Base-by-base conservation (phyloP, 495 filamentous ascomycete genomes). In the Annulohypoxylon bovei region DNA sequence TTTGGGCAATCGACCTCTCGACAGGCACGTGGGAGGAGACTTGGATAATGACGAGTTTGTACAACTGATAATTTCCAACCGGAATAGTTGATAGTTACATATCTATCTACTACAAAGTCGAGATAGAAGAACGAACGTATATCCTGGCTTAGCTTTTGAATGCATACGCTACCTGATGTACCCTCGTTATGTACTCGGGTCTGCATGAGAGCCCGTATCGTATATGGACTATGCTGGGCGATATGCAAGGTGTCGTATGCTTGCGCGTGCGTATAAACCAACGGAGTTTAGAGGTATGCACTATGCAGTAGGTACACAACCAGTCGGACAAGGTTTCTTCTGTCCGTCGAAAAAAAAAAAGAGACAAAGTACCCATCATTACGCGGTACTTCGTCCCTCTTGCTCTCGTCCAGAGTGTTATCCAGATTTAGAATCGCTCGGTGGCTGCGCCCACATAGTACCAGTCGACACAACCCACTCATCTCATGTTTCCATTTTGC, bases 401-500 rank as follows among this genome's bases (percentile, higher is more conserved):
- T 50, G 60, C 70, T 72, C 52, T 49, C 55, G 33, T 73, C 49
- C 52, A 64, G 33, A 25, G 27, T 37, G 22, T 58, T 66, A 61
- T 77, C 75, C 75, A 77, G 75, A 77, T 77, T 77, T 77, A 77
- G 75, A 67, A 77, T 74, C 73, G 35, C 71, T 74, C 67, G 73
- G 69, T 77, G 75, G 70, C 75, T 75, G 75, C 70, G 75, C 75
- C 75, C 72, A 73, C 70, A 62, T 71, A 72, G 66, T 67, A 71
- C 72, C 72, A 70, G 71, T 75, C 72, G 62, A 74, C 70, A 68
- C 59, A 74, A 76, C 73, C 75, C 69, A 75, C 80, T 77, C 81
- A 81, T 82, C 81, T 82, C 76, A 83, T 79, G 80, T 82, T 81
- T 79, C 78, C 77, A 71, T 77, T 78, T 80, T 82, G 79, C 81